phyloP scores from a whole-genome alignment of 805 yeast genomes.

The Ascoidea tarda region DNA sequence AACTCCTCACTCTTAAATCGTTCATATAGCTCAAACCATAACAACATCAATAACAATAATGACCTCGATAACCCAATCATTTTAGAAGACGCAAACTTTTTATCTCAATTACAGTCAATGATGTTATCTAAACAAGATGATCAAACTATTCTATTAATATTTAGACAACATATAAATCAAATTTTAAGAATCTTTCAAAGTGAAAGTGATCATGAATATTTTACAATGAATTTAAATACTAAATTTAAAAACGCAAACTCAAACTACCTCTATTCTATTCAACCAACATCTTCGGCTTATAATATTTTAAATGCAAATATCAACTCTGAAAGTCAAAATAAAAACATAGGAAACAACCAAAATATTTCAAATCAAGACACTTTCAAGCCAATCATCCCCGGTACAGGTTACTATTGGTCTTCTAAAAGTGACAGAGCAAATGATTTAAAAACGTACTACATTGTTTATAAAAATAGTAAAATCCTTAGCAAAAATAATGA shows the following conservation, averaged over 20 bases:
- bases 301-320: background rate
- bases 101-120: constrained; percentile 26
- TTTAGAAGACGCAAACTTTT: constrained; percentile 29
- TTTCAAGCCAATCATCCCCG: background rate
- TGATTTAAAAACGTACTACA: background rate
- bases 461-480: background rate
- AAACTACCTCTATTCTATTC: background rate
- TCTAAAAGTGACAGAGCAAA: background rate
- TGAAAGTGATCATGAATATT: constrained; percentile 26
- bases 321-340: background rate
- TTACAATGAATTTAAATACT: constrained; percentile 21
- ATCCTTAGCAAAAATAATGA: background rate
- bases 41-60: background rate
- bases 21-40: no score
- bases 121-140: constrained; percentile 32
- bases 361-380: background rate
- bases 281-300: background rate
- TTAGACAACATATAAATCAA: constrained; percentile 30
- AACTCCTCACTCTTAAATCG: background rate
- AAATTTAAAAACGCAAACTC: background rate
- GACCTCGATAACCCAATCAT: constrained; percentile 18
- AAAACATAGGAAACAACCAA: background rate
- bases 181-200: constrained; percentile 25
- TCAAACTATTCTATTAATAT: constrained; percentile 28
- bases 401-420: constrained; percentile 1